Conservation (phyloP, 2,329 filamentous ascomycete species). For the Lachnellula subtilissima region DNA sequence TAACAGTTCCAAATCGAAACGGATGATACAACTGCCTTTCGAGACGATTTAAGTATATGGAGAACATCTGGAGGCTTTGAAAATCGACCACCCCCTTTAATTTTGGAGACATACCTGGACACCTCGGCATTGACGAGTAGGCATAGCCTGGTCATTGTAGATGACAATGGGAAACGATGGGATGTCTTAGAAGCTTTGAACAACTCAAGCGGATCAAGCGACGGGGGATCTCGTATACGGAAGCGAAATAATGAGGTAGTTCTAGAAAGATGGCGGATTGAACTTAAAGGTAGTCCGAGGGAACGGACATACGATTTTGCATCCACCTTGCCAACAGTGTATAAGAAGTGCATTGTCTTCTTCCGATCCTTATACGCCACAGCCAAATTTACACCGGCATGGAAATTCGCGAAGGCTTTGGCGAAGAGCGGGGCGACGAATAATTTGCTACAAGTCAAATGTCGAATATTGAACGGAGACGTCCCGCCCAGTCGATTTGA, state of each 20-base stretch:
- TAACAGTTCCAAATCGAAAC: constrained; percentile 88
- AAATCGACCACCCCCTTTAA: constrained; percentile 72
- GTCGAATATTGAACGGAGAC: constrained; percentile 64
- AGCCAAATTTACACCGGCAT: constrained; percentile 76
- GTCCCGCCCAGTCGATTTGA: constrained; percentile 55
- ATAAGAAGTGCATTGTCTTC: constrained; percentile 95
- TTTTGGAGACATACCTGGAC: constrained; percentile 89
- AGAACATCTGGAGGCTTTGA: constrained; percentile 72
- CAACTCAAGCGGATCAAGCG: constrained; percentile 47
- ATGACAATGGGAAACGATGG: constrained; percentile 87
- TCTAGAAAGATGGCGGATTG: constrained; percentile 85
- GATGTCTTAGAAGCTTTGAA: constrained; percentile 83
- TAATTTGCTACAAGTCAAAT: constrained; percentile 66
- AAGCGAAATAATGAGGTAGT: constrained; percentile 66
- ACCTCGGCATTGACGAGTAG: constrained; percentile 72
- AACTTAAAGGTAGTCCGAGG: constrained; percentile 61
- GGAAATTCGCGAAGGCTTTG: constrained; percentile 71
- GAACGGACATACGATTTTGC: constrained; percentile 53
- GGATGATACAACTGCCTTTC: constrained; percentile 84
- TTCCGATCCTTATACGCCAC: constrained; percentile 85
- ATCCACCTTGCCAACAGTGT: constrained; percentile 72
- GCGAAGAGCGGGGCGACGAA: constrained; percentile 63
- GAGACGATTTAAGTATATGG: constrained; percentile 77
- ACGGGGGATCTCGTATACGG: constrained; percentile 18
- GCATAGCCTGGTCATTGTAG: constrained; percentile 81